These are phyloP conservation scores for Saccharomycopsis sp. DNA, from an alignment of 805 yeast genomes.

Conservation along the genomic window DNA sequence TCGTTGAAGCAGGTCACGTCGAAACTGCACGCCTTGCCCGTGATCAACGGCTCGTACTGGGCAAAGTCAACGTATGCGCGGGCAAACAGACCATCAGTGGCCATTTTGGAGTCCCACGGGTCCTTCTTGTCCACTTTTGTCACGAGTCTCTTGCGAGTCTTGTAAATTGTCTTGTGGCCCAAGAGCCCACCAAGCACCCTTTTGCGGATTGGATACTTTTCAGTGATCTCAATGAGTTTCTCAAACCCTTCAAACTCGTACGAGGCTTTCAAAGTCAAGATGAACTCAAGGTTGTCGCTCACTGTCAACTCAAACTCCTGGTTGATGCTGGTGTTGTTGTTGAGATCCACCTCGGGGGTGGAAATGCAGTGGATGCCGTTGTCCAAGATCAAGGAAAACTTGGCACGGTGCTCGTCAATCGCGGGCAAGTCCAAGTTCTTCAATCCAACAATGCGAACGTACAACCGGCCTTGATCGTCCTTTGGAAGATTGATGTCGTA, in stretches of 20 bases:
- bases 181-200: constrained; percentile 38
- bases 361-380: constrained; percentile 75
- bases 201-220: constrained; percentile 41
- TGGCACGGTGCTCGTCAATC: constrained; percentile 34
- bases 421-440: constrained; percentile 39
- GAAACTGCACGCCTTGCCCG: constrained; percentile 43
- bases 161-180: constrained; percentile 32
- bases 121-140: constrained; percentile 43
- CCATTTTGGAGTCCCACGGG: constrained; percentile 55
- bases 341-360: constrained; percentile 42
- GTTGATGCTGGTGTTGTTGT: constrained; percentile 32
- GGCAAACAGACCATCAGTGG: constrained; percentile 86
- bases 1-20: constrained; percentile 65
- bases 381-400: constrained; percentile 47
- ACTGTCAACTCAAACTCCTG: constrained; percentile 78
- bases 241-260: constrained; percentile 39
- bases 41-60: constrained; percentile 46
- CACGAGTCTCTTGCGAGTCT: constrained; percentile 36
- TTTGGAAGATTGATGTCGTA: constrained; percentile 27
- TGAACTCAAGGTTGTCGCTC: constrained; percentile 50
- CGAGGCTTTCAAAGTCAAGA: constrained; percentile 62
- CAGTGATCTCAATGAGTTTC: constrained; percentile 50
- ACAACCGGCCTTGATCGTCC: constrained; percentile 35
- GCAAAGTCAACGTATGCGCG: constrained; percentile 60
- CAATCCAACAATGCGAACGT: constrained; percentile 40